Base-by-base conservation (phyloP, 768 basidiomycete species). In the Mycena filopes region DNA sequence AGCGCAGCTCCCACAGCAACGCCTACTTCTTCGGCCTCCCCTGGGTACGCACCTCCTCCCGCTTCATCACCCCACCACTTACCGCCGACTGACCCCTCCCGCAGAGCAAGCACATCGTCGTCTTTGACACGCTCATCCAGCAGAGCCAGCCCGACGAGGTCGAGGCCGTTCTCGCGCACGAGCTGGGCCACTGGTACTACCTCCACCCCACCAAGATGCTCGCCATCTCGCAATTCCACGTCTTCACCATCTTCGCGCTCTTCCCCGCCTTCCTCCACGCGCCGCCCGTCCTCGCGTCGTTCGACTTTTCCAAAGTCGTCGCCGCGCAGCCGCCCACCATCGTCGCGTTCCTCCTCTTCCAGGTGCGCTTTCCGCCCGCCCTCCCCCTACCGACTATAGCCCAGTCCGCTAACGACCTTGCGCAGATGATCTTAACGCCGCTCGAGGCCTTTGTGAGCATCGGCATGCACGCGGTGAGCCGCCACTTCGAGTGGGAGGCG, bases 21-120 rank as follows among this genome's bases (percentile, higher is more conserved):
- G 96, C 96, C n/a, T 99, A 98, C 81, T 98, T 98, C 84, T 98
- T 95, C 69, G 97, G 97, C 63, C 86, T 98, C 15, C 97, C 96
- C 1, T 96, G 95, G 92, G 94, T 94, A 53, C 43, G 83, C 79
- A 0, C 26, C 28, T 11, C 13, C 29, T 45, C n/a, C n/a, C n/a
- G n/a, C n/a, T n/a, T n/a, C n/a, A n/a, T n/a, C n/a, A n/a, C n/a
- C n/a, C n/a, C 33, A 26, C 40, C 56, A 9, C 21, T 50, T 48
- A 8, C 12, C 31, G 43, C 21, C 16, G 31, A 53, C 43, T 59
- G n/a, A 49, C 26, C 15, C 60, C 33, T 7, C 20, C 43, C 28
- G 12, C 67, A 93, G 92, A 92, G 89, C 80, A 96, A 96, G 71
- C 94, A 96, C 78, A 94, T 97, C 69, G 95, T 99, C 76, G 92